Percentiles rank a stretch among this genome's conserved stretches.
These are phyloP conservation scores for Phytophthora podocarpi DNA, from an alignment of 352 stramenopile species.

Conservation along the genomic window DNA sequence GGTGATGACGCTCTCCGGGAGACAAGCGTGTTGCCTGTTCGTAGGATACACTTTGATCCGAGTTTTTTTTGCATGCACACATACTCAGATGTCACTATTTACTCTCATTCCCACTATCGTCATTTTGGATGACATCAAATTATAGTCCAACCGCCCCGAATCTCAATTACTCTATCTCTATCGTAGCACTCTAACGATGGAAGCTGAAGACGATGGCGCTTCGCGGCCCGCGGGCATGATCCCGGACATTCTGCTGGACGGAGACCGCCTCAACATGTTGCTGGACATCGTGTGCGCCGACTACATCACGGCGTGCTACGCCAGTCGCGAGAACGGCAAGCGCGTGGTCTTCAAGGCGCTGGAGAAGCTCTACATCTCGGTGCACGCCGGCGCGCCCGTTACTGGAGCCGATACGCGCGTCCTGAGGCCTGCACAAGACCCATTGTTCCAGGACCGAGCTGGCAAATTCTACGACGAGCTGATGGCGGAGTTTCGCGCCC, in stretches of 20 bases:
- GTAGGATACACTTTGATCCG: constrained; percentile 18
- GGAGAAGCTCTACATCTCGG: constrained; percentile 81
- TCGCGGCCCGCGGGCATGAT: constrained; percentile 37
- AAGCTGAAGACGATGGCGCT: constrained; percentile 19
- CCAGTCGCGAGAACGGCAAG: constrained; percentile 85
- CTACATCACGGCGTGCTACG: constrained; percentile 88
- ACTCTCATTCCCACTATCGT: not conserved
- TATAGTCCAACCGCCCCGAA: constrained; percentile 2
- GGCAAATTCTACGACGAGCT: constrained; percentile 69
- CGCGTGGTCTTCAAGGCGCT: constrained; percentile 78
- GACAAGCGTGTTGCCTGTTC: constrained; percentile 13
- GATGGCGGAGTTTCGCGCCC: constrained; percentile 48
- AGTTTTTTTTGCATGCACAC: not conserved
- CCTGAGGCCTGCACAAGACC: constrained; percentile 45
- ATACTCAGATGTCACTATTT: constrained; percentile 2
- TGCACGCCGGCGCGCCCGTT: constrained; percentile 47
- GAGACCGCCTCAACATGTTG: constrained; percentile 82
- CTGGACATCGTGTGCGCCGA: constrained; percentile 86
- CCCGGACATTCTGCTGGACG: constrained; percentile 71
- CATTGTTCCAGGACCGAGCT: constrained; percentile 53
- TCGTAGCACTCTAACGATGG: constrained; percentile 15
- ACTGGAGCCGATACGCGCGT: constrained; percentile 15
- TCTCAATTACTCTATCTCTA: no score
- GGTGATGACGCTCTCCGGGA: constrained; percentile 2
- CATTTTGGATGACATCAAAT: not conserved